Conservation (phyloP, 352 stramenopile species). For the Phytophthora tubulina region DNA sequence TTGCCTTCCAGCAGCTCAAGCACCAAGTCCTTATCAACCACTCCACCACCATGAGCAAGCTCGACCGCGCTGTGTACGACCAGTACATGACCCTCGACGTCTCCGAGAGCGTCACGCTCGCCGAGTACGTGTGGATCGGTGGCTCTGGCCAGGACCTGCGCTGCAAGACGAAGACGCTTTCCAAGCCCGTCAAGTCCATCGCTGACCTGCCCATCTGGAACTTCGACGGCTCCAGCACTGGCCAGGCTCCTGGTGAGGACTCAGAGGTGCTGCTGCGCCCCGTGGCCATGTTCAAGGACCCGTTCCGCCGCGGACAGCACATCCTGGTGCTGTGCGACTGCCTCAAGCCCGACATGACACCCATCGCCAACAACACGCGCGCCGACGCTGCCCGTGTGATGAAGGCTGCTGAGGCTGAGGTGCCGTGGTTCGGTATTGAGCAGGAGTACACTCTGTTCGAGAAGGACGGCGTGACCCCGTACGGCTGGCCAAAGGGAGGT, state of each 20-base stretch:
- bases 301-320: slow-evolving; percentile 95
- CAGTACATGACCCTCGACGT: slow-evolving; percentile 76
- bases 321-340: slow-evolving; percentile 98
- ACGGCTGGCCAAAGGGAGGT: slow-evolving; percentile 93
- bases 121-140: slow-evolving; percentile 97
- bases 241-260: slow-evolving; percentile 97
- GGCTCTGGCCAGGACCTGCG: slow-evolving; percentile 92
- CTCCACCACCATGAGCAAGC: slow-evolving; percentile 74
- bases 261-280: slow-evolving; percentile 96
- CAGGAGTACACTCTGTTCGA: slow-evolving; percentile 98
- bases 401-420: slow-evolving; percentile 58
- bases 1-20: slow-evolving; percentile 34
- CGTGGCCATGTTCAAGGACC: slow-evolving; percentile 96
- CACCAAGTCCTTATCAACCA: background rate
- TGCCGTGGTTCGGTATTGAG: slow-evolving; percentile 97
- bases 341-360: slow-evolving; percentile 94
- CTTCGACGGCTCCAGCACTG: slow-evolving; percentile 97
- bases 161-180: slow-evolving; percentile 95
- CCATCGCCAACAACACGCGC: slow-evolving; percentile 94
- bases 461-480: slow-evolving; percentile 86
- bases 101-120: slow-evolving; percentile 62
- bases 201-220: slow-evolving; percentile 96
- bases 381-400: slow-evolving; percentile 81
- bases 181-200: slow-evolving; percentile 69
- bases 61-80: slow-evolving; percentile 85